A percentile compares a stretch with the other conserved stretches of the same genome.
Evolutionary conservation across 225 moss, liverwort and hornwort genomes (phyloP).

Genomic region (Marchantia paleacea): DNA sequence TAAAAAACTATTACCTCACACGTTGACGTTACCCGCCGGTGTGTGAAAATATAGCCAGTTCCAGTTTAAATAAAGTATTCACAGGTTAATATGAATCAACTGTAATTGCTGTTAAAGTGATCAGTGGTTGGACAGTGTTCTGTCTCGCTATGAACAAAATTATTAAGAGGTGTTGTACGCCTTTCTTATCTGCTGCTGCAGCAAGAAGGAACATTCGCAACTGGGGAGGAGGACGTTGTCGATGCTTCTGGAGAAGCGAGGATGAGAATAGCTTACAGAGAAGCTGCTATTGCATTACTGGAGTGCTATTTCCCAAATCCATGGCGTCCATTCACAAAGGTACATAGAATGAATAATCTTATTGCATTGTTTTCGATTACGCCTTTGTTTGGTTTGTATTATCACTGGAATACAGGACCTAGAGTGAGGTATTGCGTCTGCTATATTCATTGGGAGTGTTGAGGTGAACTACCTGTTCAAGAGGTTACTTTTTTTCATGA

Average conservation of each 20-base stretch:
- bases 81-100: no score
- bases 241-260: constrained; percentile 90
- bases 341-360: constrained; percentile 7
- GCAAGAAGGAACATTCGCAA: constrained; percentile 96
- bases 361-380: no score
- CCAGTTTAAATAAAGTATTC: not conserved
- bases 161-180: not conserved
- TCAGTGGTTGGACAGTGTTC: no score
- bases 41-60: not conserved
- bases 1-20: constrained; percentile 22
- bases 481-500: no score
- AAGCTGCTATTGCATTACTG: constrained; percentile 85
- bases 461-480: no score
- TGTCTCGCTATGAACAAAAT: no score
- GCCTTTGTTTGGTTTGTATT: no score
- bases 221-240: constrained; percentile 87
- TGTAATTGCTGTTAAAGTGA: no score
- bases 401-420: no score
- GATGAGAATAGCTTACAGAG: constrained; percentile 85
- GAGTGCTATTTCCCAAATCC: constrained; percentile 85
- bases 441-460: no score
- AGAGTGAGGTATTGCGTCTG: no score
- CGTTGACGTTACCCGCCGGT: not conserved
- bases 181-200: constrained; percentile 39
- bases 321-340: constrained; percentile 83